Base-by-base conservation (phyloP, 2,329 filamentous ascomycete species). In the Thelonectria rubi region DNA sequence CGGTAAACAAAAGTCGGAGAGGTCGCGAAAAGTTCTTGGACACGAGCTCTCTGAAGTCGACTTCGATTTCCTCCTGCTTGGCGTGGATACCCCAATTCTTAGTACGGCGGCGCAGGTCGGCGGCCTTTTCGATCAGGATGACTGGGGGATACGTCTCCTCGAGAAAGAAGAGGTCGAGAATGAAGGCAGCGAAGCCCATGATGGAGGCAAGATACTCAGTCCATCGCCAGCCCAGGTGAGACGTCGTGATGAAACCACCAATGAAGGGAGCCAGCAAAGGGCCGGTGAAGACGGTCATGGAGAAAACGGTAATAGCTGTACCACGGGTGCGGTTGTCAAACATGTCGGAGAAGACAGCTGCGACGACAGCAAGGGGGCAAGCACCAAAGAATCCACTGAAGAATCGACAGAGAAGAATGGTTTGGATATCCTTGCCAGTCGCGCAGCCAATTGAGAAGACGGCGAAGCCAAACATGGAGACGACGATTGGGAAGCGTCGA, bases 341-440 rank as follows among this genome's bases (percentile, higher is more conserved):
- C 85, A 91, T 88, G 75, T 92, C 90, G 20, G 86, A 87, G 76
- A 91, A 91, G 55, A 91, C 86, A 60, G 88, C 89, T 3, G 87
- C 89, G 55, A 90, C 89, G 72, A 91, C 82, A 67, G 91, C 84
- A 43, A 92, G 77, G 2, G 88, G 86, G 62, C 86, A 89, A 53
- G 88, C 89, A 26, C 89, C 90, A 65, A 90, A 90, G 73, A 91
- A 90, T 50, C 91, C 91, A 61, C 80, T 80, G 69, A 93, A 91
- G 78, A 94, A 92, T 14, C 91, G 87, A 70, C 87, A 88, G 59
- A 93, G 83, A 21, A 91, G 79, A 18, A 94, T 79, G 0, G 89
- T 88, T 70, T 89, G 88, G 47, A 93, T 82, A 63, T 89, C 89
- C 69, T 91, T 88, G 62, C 83, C 84, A 3, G 86, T 86, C 8